Evolutionary conservation across 345 rosid genomes (phyloP), one percentile per base, ranked within the genome.

Genomic region (Rubroshorea leprosula): DNA sequence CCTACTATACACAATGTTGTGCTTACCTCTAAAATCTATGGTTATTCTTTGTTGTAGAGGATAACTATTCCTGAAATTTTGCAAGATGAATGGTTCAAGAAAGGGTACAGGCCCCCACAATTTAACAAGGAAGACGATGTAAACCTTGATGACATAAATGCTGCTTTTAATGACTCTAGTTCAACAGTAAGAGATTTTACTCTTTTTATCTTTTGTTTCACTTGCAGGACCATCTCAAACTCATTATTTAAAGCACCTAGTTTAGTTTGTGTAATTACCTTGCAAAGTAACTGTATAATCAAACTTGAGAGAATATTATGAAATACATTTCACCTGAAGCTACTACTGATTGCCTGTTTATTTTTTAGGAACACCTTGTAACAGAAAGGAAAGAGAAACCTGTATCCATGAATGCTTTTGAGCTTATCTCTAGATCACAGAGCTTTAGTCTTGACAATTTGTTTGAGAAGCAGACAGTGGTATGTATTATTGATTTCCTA

Each of bases 71-170:
- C 84, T 39, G 89, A 89, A 72, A 79, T 92, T 44, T 66, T 86
- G 47, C 76, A 83, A 76, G 91, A 92, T 76, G 90, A 79, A 67
- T 92, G 98, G 98, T 89, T 89, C 80, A 84, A 74, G 81, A 78
- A 77, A 76, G 93, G 83, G 46, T 92, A 83, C 79, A 81, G 66
- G 62, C 83, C 83, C 16, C 86, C 98, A 12, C 76, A 69, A 1
- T 89, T 89, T 68, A 81, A 71, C 53, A 65, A 74, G 77, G 93
- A 89, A 20, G 98, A 76, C 58, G 89, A 70, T 72, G 82, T 81
- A 62, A 86, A 69, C 68, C 81, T 86, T 27, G 91, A 81, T 58
- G 98, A 92, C 63, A 72, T 92, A 31, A 85, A 83, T 72, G 97
- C 93, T 69, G 95, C 74, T 54, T 92, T 92, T 55, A 79, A 82